Percentiles rank a stretch among this genome's conserved stretches.
phyloP scores from a whole-genome alignment of 208 protist species.

The Spongospora subterranea region DNA sequence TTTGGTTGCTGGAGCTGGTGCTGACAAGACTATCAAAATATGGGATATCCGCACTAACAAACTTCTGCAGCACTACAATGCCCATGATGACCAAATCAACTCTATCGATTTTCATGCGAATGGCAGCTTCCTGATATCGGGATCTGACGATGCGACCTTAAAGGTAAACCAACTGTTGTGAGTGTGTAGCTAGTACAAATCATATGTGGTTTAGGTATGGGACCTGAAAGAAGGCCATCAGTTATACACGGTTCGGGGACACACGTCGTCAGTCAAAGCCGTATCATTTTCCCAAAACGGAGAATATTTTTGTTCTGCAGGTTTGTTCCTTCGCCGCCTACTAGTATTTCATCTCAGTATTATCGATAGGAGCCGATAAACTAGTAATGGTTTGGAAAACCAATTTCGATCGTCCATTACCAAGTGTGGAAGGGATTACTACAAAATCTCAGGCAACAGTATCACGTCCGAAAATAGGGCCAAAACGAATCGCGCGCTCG shows the following conservation, averaged over 20 bases:
- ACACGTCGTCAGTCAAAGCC: constrained; percentile 65
- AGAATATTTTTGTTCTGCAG: constrained; percentile 73
- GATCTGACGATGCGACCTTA: constrained; percentile 75
- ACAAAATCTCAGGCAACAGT: not conserved
- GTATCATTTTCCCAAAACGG: constrained; percentile 73
- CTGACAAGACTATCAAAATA: constrained; percentile 77
- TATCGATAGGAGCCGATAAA: constrained; percentile 61
- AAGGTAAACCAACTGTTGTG: constrained; percentile 66
- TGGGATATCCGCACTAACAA: constrained; percentile 78
- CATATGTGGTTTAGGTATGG: constrained; percentile 70
- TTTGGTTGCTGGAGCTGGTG: constrained; percentile 70
- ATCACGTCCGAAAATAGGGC: not conserved
- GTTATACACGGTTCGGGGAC: constrained; percentile 79
- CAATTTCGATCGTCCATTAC: constrained; percentile 73
- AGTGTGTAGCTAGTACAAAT: not conserved
- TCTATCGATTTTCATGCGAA: constrained; percentile 75
- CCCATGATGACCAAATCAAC: constrained; percentile 74
- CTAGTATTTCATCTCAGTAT: not conserved
- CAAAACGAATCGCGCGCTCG: constrained; percentile 20
- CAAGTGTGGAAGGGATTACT: not conserved
- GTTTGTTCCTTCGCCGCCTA: constrained; percentile 6
- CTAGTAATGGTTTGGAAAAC: constrained; percentile 78
- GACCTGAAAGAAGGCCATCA: constrained; percentile 80
- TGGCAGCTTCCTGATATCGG: constrained; percentile 76
- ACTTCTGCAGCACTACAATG: constrained; percentile 81